These are phyloP conservation scores for Geoglossum glabrum DNA, from an alignment of 495 filamentous ascomycete species.

Conservation along the genomic window DNA sequence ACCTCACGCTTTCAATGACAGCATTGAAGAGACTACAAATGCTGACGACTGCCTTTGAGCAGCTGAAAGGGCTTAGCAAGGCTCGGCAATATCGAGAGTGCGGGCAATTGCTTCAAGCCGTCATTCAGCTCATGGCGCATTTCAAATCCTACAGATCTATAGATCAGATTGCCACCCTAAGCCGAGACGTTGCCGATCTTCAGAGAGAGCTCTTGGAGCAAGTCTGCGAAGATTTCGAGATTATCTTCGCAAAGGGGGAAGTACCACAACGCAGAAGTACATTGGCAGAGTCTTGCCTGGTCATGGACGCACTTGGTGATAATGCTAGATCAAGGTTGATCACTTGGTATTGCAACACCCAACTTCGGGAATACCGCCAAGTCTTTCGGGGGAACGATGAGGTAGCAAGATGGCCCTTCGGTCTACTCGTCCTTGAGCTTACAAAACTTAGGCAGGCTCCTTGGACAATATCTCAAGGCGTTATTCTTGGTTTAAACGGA, in stretches of 20 bases:
- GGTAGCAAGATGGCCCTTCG: conserved; percentile 7
- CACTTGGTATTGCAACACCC: conserved; percentile 96
- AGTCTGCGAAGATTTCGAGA: conserved; percentile 94
- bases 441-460: conserved; percentile 44
- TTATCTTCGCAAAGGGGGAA: conserved; percentile 81
- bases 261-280: conserved; percentile 45
- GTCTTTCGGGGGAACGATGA: conserved; percentile 94
- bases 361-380: conserved; percentile 85
- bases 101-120: conserved; percentile 81
- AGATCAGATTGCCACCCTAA: conserved; percentile 89
- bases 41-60: conserved; percentile 95
- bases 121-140: conserved; percentile 94
- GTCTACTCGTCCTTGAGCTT: conserved; percentile 1
- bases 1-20: conserved; percentile 94
- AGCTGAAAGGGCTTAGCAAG: conserved; percentile 65
- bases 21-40: conserved; percentile 94
- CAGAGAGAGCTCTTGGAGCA: conserved; percentile 90
- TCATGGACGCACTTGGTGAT: conserved; percentile 91
- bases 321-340: conserved; percentile 64
- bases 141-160: conserved; percentile 97
- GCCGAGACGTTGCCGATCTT: conserved; percentile 80
- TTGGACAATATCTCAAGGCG: conserved; percentile 90
- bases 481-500: conserved; percentile 91
- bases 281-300: conserved; percentile 69
- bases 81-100: conserved; percentile 91